Evolutionary conservation across 2,329 filamentous ascomycete species (phyloP).

Genomic region (Neonectria coccinea): DNA sequence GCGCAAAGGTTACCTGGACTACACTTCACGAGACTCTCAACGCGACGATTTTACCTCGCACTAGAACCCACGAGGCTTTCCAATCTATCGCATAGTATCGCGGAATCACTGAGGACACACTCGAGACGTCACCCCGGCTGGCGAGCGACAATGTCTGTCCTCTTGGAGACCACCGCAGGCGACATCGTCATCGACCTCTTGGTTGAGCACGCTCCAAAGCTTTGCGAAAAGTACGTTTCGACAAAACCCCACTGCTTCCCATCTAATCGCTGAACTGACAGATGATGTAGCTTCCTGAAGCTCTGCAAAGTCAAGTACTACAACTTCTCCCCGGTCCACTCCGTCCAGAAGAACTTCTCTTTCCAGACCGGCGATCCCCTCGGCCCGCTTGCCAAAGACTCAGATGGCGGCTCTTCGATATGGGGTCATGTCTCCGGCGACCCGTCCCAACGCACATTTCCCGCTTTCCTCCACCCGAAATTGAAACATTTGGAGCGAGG

Average conservation of each 20-base stretch:
- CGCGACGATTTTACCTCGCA: constrained; percentile 11
- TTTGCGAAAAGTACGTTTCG: constrained; percentile 92
- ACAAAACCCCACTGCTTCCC: constrained; percentile 5
- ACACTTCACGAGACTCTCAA: constrained; percentile 12
- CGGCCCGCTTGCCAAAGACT: constrained; percentile 83
- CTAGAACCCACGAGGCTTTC: constrained; percentile 6
- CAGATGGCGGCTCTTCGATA: constrained; percentile 92
- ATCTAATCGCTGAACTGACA: constrained; percentile 53
- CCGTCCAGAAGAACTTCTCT: constrained; percentile 93
- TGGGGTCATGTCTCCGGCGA: constrained; percentile 83
- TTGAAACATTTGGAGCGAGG: constrained; percentile 90
- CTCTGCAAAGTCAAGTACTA: constrained; percentile 99
- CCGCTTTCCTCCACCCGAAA: constrained; percentile 86
- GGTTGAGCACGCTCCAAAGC: constrained; percentile 87
- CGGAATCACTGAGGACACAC: background rate
- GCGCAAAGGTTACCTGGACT: constrained; percentile 7
- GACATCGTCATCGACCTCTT: constrained; percentile 96
- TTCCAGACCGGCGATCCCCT: constrained; percentile 97
- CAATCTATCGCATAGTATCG: constrained; percentile 2
- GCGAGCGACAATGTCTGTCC: constrained; percentile 78
- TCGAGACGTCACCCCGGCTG: too few species aligned
- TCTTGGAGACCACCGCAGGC: constrained; percentile 91
- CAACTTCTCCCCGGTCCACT: constrained; percentile 94
- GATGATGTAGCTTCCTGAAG: constrained; percentile 83
- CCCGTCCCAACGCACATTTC: constrained; percentile 79